Percentiles rank a stretch among this genome's conserved stretches.
phyloP scores from a whole-genome alignment of 495 filamentous ascomycete genomes.

The Penicillium riverlandense region DNA sequence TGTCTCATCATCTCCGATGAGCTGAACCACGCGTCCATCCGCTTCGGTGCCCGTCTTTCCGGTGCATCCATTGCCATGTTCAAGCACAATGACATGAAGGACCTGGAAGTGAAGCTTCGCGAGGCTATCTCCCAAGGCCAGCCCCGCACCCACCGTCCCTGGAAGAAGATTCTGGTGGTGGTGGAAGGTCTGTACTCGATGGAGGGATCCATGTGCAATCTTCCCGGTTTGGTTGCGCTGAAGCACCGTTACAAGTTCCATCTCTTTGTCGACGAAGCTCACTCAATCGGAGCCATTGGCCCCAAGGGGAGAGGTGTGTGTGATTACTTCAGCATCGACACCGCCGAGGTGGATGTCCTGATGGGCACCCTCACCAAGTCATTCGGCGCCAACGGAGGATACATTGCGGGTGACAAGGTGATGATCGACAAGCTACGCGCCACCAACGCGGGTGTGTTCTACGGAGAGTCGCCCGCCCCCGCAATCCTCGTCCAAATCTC shows the following conservation, averaged over 20 bases:
- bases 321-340: slow-evolving; percentile 91
- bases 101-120: slow-evolving; percentile 75
- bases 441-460: slow-evolving; percentile 79
- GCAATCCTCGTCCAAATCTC: slow-evolving; percentile 84
- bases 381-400: slow-evolving; percentile 96
- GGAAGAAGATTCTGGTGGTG: slow-evolving; percentile 97
- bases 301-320: slow-evolving; percentile 86
- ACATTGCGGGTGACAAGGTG: slow-evolving; percentile 81
- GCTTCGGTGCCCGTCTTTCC: slow-evolving; percentile 87
- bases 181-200: slow-evolving; percentile 98
- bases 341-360: slow-evolving; percentile 83
- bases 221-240: slow-evolving; percentile 75
- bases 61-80: slow-evolving; percentile 92
- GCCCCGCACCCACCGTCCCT: slow-evolving; percentile 91
- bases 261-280: slow-evolving; percentile 92
- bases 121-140: slow-evolving; percentile 94
- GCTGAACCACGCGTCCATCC: slow-evolving; percentile 94
- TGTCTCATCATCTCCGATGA: slow-evolving; percentile 94
- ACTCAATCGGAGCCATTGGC: slow-evolving; percentile 91
- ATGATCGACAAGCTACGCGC: slow-evolving; percentile 86
- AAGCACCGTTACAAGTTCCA: slow-evolving; percentile 96
- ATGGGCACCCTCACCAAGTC: slow-evolving; percentile 99
- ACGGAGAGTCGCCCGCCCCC: slow-evolving; percentile 82
- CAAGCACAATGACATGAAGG: slow-evolving; percentile 92
- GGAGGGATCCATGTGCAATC: slow-evolving; percentile 97